Evolutionary conservation across 2,329 filamentous ascomycete genomes (phyloP).

Genomic region (Alternaria panax): DNA sequence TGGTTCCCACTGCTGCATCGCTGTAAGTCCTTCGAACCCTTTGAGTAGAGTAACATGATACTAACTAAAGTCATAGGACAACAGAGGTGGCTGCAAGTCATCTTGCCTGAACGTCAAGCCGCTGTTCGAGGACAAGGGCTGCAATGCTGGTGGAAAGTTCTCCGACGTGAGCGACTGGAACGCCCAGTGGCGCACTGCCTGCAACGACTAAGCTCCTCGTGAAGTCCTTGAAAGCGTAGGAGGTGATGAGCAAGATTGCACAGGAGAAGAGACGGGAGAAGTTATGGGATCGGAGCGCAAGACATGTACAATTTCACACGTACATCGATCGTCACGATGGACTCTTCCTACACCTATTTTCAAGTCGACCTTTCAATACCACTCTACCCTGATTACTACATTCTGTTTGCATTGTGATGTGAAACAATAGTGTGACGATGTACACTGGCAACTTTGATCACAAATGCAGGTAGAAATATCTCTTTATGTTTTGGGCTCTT

Average conservation of each 20-base stretch:
- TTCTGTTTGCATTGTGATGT: neutral
- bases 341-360: neutral
- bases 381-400: neutral
- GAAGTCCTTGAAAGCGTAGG: neutral
- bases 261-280: neutral
- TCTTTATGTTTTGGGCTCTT: neutral
- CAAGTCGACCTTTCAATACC: neutral
- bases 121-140: neutral
- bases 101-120: neutral
- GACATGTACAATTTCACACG: neutral
- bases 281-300: neutral
- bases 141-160: constrained; percentile 1
- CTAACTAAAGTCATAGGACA: neutral
- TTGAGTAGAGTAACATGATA: neutral
- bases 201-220: neutral
- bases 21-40: neutral
- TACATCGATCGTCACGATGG: neutral
- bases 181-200: neutral
- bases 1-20: neutral
- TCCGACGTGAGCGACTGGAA: constrained; percentile 1
- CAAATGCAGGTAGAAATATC: neutral
- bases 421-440: neutral
- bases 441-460: neutral
- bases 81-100: neutral
- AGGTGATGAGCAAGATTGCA: neutral